A percentile compares a stretch with the other conserved stretches of the same genome.
These are phyloP conservation scores for Gracilariopsis chorda DNA, from an alignment of 23 red algal species.

Conservation along the genomic window DNA sequence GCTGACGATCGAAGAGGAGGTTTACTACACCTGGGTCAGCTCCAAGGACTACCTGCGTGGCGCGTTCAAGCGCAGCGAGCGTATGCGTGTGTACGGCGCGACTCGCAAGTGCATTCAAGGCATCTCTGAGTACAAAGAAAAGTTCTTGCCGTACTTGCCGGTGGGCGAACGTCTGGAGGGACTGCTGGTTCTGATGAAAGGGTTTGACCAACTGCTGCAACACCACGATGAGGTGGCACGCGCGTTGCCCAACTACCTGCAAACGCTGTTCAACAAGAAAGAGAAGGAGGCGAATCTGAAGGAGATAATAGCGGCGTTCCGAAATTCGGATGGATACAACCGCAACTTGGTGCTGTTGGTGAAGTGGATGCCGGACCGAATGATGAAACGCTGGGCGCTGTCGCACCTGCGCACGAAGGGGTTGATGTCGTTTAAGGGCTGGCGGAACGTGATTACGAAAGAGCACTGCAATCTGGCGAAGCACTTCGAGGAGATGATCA, in stretches of 20 bases:
- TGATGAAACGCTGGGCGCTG: conserved; percentile 48
- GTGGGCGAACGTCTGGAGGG: conserved; percentile 61
- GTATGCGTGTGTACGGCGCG: conserved; percentile 58
- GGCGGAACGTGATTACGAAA: conserved; percentile 22
- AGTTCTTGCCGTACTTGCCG: conserved; percentile 63
- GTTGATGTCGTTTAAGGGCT: conserved; percentile 26
- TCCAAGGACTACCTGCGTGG: conserved; percentile 58
- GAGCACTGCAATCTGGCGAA: conserved; percentile 38
- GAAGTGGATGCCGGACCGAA: conserved; percentile 58
- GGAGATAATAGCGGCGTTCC: conserved; percentile 26
- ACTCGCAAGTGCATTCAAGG: conserved; percentile 27
- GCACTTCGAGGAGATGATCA: conserved; percentile 39
- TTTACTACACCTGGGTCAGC: conserved; percentile 26
- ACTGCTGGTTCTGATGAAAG: conserved; percentile 26
- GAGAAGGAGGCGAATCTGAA: conserved; percentile 53
- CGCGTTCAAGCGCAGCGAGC: conserved; percentile 38
- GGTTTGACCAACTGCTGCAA: conserved; percentile 31
- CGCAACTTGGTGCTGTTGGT: conserved; percentile 58
- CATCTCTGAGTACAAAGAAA: conserved; percentile 46
- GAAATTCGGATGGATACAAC: conserved; percentile 52
- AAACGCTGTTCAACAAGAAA: conserved; percentile 54
- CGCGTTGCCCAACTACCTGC: conserved; percentile 35
- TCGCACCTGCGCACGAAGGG: conserved; percentile 39
- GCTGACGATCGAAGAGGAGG: conserved; percentile 45
- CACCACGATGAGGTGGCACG: conserved; percentile 33